Conservation (phyloP, 2,329 filamentous ascomycete species). For the Penicillium nordicum region DNA sequence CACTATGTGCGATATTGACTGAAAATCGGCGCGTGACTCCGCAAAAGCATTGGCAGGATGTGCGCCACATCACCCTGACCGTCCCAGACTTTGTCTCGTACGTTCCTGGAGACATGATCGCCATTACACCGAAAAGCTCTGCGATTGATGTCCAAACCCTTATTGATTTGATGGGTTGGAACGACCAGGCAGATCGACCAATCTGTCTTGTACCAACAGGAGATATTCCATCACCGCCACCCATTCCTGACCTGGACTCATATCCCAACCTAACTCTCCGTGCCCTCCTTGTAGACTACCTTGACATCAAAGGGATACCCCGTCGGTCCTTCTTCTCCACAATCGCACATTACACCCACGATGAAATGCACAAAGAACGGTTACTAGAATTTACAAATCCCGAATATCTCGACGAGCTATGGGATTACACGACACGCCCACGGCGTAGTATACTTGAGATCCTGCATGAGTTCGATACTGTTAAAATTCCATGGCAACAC, state of each 20-base stretch:
- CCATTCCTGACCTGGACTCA: constrained; percentile 35
- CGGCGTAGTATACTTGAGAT: constrained; percentile 89
- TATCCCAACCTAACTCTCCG: constrained; percentile 60
- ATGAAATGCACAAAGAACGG: constrained; percentile 72
- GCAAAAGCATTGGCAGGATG: constrained; percentile 82
- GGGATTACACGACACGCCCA: constrained; percentile 90
- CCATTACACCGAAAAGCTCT: constrained; percentile 85
- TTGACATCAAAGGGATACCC: constrained; percentile 88
- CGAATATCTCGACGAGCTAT: constrained; percentile 82
- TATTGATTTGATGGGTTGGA: constrained; percentile 77
- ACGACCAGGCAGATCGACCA: constrained; percentile 63
- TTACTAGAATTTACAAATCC: constrained; percentile 79
- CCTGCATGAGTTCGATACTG: constrained; percentile 80
- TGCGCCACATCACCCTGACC: constrained; percentile 69
- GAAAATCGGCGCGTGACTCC: constrained; percentile 75
- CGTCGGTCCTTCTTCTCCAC: constrained; percentile 79
- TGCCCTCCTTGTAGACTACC: constrained; percentile 71
- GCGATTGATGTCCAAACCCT: constrained; percentile 73
- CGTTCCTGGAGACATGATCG: constrained; percentile 72
- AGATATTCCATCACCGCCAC: constrained; percentile 26
- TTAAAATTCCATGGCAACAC: constrained; percentile 74
- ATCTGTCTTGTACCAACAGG: constrained; percentile 52
- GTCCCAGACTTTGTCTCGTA: constrained; percentile 48
- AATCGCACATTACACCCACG: constrained; percentile 70
- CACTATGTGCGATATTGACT: constrained; percentile 57